These are phyloP conservation scores for Camellia granthamiana DNA, from an alignment of 148 eudicot genomes.

Conservation along the genomic window DNA sequence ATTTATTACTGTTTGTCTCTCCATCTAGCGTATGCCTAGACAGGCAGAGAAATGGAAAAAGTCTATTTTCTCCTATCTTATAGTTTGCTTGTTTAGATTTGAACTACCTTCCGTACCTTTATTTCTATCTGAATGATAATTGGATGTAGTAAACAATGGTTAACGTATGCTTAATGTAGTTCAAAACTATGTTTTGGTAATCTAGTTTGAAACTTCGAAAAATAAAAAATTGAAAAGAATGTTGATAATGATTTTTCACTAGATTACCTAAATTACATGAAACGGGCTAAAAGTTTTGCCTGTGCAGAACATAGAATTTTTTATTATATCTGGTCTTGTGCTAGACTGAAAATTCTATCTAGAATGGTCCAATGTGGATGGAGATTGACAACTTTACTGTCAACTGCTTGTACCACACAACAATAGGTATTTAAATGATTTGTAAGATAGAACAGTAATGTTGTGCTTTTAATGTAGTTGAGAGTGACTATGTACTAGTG, in stretches of 20 bases:
- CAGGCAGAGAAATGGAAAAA: background rate
- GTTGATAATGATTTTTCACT: background rate
- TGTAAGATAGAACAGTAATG: background rate
- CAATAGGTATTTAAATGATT: background rate
- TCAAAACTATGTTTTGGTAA: background rate
- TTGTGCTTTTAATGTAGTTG: background rate
- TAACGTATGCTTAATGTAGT: background rate
- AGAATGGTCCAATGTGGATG: background rate
- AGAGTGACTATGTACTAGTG: background rate
- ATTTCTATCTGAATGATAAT: background rate
- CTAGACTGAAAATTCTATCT: background rate
- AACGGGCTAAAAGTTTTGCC: background rate
- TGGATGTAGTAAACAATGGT: background rate
- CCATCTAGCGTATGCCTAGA: background rate
- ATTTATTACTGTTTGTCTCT: background rate
- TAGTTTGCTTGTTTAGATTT: background rate
- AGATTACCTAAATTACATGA: background rate
- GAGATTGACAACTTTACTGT: background rate
- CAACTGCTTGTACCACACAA: background rate
- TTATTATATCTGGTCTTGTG: background rate
- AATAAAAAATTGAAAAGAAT: background rate
- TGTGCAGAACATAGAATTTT: background rate
- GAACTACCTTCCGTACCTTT: background rate
- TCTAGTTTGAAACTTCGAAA: background rate
- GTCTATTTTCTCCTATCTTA: background rate